Evolutionary conservation across 164 flowering plant species (phyloP).

Genomic region (Sedum album): DNA sequence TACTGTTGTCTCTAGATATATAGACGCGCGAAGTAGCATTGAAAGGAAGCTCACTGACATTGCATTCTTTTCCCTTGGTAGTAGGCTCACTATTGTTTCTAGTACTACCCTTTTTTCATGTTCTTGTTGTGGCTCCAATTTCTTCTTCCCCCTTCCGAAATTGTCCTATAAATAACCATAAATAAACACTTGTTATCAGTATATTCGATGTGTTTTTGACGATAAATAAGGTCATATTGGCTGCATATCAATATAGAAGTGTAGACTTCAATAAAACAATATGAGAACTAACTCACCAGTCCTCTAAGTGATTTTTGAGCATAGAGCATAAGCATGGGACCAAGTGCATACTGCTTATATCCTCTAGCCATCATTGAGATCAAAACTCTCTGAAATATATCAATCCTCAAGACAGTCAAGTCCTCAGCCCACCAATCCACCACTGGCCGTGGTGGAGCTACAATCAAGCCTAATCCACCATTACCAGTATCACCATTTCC

Average conservation of each 20-base stretch:
- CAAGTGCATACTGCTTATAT: slow-evolving; percentile 74
- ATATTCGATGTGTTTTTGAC: too few relatives aligned
- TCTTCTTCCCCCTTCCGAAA: slow-evolving; percentile 8
- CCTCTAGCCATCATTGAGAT: slow-evolving; percentile 87
- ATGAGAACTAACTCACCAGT: slow-evolving; percentile 51
- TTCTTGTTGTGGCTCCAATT: slow-evolving; percentile 4
- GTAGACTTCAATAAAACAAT: too few relatives aligned
- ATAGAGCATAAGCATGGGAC: slow-evolving; percentile 87
- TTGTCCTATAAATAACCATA: slow-evolving; percentile 1
- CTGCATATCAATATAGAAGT: too few relatives aligned
- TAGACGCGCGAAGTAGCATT: slow-evolving; percentile 6
- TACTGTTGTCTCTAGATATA: slow-evolving; percentile 8
- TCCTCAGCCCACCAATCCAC: slow-evolving; percentile 50
- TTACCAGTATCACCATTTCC: not conserved
- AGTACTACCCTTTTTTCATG: slow-evolving; percentile 8
- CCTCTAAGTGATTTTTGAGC: slow-evolving; percentile 92
- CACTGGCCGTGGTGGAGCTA: not conserved
- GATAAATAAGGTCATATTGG: too few relatives aligned
- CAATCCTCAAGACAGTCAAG: slow-evolving; percentile 60
- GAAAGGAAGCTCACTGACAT: slow-evolving; percentile 11
- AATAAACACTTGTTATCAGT: too few relatives aligned
- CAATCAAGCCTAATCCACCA: not conserved
- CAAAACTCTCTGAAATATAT: slow-evolving; percentile 70
- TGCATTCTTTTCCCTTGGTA: slow-evolving; percentile 7
- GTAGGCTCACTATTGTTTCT: slow-evolving; percentile 9